Conservation (phyloP, 2,329 filamentous ascomycete genomes). For the Penicillium sp. region DNA sequence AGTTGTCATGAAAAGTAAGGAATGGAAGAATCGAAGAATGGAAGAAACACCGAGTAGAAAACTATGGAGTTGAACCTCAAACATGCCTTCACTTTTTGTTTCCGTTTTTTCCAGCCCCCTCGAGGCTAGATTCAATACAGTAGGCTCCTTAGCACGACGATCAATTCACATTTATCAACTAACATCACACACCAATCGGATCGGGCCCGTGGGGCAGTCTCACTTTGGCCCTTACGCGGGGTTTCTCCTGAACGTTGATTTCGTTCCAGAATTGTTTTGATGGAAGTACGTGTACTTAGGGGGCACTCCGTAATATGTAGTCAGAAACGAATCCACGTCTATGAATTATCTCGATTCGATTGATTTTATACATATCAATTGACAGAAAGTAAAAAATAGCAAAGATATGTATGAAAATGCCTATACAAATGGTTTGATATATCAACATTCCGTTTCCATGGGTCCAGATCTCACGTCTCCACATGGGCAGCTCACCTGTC, state of each 20-base stretch:
- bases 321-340: background rate
- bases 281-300: no score
- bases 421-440: background rate
- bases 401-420: no score
- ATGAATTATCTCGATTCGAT: background rate
- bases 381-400: no score
- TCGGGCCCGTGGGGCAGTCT: background rate
- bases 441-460: background rate
- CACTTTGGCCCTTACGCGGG: conserved; percentile 1
- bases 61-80: background rate
- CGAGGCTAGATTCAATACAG: background rate
- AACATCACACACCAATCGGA: conserved; percentile 2
- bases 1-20: background rate
- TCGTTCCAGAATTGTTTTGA: background rate
- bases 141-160: conserved; percentile 6
- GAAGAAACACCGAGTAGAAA: background rate
- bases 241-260: background rate
- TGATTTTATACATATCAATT: no score
- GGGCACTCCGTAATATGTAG: no score
- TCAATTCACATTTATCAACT: background rate
- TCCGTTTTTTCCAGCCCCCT: background rate
- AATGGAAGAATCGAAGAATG: conserved; percentile 10
- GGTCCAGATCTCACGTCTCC: background rate
- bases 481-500: background rate
- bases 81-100: no score